phyloP scores from a whole-genome alignment of 306 rosid species.

The Acmispon strigosus region DNA sequence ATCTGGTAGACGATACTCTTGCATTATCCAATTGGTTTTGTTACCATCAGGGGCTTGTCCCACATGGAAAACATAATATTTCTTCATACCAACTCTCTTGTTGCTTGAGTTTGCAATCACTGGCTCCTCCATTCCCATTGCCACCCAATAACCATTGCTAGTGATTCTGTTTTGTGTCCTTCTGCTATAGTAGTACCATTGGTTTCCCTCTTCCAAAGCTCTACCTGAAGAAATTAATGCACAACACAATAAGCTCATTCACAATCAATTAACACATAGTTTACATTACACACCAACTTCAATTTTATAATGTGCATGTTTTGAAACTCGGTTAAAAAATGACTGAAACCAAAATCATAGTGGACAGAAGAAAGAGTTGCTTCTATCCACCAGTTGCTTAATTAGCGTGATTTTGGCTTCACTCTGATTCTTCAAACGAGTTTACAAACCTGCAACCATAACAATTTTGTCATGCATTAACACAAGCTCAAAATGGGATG shows the following conservation, averaged over 20 bases:
- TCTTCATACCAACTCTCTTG: conserved; percentile 67
- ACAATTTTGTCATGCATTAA: neutral
- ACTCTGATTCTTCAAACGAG: no score
- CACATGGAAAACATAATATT: conserved; percentile 46
- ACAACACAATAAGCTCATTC: neutral
- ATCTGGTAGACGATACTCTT: conserved; percentile 67
- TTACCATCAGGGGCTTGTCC: conserved; percentile 51
- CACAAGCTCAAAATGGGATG: neutral
- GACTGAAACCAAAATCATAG: no score
- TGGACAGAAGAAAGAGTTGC: no score
- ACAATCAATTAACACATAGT: neutral
- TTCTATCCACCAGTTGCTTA: no score
- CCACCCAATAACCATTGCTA: conserved; percentile 66
- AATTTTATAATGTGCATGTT: neutral
- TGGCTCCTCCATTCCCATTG: conserved; percentile 66
- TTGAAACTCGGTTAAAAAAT: no score
- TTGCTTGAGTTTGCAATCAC: conserved; percentile 37
- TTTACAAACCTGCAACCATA: neutral
- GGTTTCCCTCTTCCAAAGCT: conserved; percentile 82
- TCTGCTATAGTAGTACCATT: conserved; percentile 88
- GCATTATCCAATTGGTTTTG: conserved; percentile 90
- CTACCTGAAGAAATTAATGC: conserved; percentile 48
- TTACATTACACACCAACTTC: neutral
- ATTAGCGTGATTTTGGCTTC: no score
- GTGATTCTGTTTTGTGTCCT: conserved; percentile 57